Evolutionary conservation across 805 yeast genomes (phyloP), one percentile per base, ranked within the genome.

Genomic region (Metschnikowia orientalis): DNA sequence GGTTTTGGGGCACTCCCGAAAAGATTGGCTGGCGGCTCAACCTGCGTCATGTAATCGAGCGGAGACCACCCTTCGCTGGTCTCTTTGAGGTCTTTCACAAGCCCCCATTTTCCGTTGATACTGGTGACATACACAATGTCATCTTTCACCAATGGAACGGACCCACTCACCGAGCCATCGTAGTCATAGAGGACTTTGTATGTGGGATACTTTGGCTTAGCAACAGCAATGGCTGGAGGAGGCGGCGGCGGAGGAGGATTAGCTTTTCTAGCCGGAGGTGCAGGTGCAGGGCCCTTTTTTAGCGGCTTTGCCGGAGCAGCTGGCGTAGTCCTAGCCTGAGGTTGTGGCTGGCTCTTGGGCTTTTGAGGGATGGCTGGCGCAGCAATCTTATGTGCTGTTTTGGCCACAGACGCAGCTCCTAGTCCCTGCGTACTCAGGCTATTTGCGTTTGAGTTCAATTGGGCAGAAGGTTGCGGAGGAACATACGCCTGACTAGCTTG

Each of bases 21-120:
- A 7, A 48, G 40, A 23, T 38, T 44, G 0, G 65, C 58, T 22
- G 81, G 76, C 8, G 74, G 70, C 3, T 59, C 73, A 43, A 74
- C 73, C 40, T 75, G 77, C 13, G 68, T 77, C 51, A 90, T 77
- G 54, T 89, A 92, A n/a, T 89, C 84, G 14, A 92, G 81, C 9
- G 99, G 99, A 8, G 92, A 90, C 98, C 98, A 92, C 4, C 99
- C 99, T 56, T 88, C 92, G 36, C 67, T 73, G 1, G 80, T 53
- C 24, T 84, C 92, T 50, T 82, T 89, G 40, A 81, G 56, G 20
- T 77, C 69, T 54, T 82, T 83, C 7, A 88, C 97, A 37, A 92
- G 69, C 48, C 95, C 90, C 99, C 99, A 92, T 11, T 96, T 95
- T 41, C 85, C 89, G 28, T 80, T 78, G 37, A 81, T 85, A 51